phyloP scores from a whole-genome alignment of 1,284 basidiomycete genomes.

The Tylopilus sp. region DNA sequence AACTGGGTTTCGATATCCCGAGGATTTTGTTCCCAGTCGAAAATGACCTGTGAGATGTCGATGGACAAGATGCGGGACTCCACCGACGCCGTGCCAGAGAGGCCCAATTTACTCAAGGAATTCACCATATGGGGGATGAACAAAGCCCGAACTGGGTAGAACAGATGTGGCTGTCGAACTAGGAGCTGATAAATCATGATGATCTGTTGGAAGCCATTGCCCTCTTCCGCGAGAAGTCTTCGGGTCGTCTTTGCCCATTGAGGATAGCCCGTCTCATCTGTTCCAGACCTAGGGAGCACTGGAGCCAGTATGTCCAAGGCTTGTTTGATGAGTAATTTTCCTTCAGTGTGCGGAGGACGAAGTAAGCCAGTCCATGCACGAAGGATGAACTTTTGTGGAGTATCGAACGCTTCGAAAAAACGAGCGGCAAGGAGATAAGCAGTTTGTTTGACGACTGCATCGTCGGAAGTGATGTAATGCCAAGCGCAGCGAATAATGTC shows the following conservation, averaged over 20 bases:
- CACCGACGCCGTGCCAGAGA: constrained; percentile 68
- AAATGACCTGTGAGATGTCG: constrained; percentile 83
- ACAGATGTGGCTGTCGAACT: constrained; percentile 87
- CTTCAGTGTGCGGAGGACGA: constrained; percentile 77
- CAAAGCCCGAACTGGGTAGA: constrained; percentile 89
- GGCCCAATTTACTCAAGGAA: constrained; percentile 83
- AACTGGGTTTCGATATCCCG: constrained; percentile 32
- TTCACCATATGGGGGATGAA: constrained; percentile 97
- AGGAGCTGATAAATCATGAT: constrained; percentile 91
- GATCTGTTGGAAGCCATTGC: constrained; percentile 76
- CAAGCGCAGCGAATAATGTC: constrained; percentile 96
- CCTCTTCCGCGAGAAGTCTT: constrained; percentile 87
- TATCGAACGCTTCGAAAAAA: constrained; percentile 90
- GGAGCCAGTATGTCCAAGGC: constrained; percentile 92
- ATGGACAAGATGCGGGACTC: constrained; percentile 83
- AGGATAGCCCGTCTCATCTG: constrained; percentile 61
- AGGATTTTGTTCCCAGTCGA: constrained; percentile 80
- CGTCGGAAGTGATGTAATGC: constrained; percentile 84
- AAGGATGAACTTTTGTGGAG: constrained; percentile 90
- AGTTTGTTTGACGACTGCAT: constrained; percentile 91
- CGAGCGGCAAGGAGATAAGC: constrained; percentile 92
- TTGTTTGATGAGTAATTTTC: constrained; percentile 78
- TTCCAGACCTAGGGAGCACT: constrained; percentile 64
- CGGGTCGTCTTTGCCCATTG: constrained; percentile 91
- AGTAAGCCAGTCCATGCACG: constrained; percentile 95